Conservation (phyloP, 108 stramenopile species). For the Pseudonitzschia multistriata region DNA sequence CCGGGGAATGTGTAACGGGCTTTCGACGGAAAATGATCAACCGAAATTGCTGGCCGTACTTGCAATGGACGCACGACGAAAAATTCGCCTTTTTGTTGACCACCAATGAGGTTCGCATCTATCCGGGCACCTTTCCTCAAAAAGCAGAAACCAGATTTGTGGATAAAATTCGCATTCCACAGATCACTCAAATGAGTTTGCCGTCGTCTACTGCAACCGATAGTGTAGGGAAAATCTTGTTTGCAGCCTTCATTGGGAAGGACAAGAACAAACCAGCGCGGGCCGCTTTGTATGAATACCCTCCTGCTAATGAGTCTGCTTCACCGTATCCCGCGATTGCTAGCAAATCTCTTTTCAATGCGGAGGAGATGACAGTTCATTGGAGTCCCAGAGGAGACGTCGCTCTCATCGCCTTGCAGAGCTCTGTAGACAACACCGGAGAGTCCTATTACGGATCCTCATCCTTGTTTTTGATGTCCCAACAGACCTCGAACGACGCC, state of each 20-base stretch:
- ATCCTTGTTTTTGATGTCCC: conserved; percentile 76
- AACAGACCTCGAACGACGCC: conserved; percentile 47
- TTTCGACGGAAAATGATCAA: conserved; percentile 68
- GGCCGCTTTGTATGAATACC: conserved; percentile 68
- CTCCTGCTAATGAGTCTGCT: conserved; percentile 16
- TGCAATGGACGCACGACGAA: conserved; percentile 94
- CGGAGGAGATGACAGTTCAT: conserved; percentile 67
- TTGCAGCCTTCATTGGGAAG: conserved; percentile 84
- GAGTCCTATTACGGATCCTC: conserved; percentile 95
- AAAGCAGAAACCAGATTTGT: conserved; percentile 35
- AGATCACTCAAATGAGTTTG: conserved; percentile 57
- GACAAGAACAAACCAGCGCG: conserved; percentile 88
- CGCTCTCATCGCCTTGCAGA: conserved; percentile 82
- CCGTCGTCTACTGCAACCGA: conserved; percentile 33
- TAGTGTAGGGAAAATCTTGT: conserved; percentile 24
- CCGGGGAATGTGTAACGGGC: conserved; percentile 52
- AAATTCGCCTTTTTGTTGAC: conserved; percentile 52
- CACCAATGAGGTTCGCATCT: conserved; percentile 79
- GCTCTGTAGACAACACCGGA: conserved; percentile 90
- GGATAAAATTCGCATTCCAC: conserved; percentile 57
- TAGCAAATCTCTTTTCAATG: conserved; percentile 77
- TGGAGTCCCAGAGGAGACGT: conserved; percentile 82
- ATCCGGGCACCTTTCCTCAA: conserved; percentile 42
- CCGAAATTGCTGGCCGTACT: conserved; percentile 72
- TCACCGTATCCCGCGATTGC: conserved; percentile 47